Evolutionary conservation across 169 alveolate genomes (phyloP).

Genomic region (Plasmodium vivax): DNA sequence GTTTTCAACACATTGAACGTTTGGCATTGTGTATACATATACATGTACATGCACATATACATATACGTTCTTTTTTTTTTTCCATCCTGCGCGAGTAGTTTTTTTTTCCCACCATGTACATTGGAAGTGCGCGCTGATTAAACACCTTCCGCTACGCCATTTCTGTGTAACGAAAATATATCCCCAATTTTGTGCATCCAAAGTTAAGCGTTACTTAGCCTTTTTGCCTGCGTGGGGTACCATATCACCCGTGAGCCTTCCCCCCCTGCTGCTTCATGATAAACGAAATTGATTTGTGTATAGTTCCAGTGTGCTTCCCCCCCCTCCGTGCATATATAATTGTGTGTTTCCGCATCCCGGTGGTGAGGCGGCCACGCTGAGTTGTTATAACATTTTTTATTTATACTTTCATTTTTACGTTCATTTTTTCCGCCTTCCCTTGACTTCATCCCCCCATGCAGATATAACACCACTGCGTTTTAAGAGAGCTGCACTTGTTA

Average conservation of each 20-base stretch:
- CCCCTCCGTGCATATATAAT: not conserved
- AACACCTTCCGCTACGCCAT: not conserved
- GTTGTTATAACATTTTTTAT: not conserved
- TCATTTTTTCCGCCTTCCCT: not conserved
- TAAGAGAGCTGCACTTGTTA: not conserved
- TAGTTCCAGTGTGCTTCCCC: not conserved
- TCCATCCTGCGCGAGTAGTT: not conserved
- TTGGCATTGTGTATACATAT: not conserved
- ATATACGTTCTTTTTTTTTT: too few species aligned
- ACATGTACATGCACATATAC: too few species aligned
- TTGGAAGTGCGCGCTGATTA: not conserved
- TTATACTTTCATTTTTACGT: too few species aligned
- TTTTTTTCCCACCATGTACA: not conserved
- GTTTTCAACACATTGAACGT: not conserved
- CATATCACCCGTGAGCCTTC: not conserved
- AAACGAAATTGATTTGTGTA: not conserved
- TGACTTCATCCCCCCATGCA: not conserved
- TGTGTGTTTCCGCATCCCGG: not conserved
- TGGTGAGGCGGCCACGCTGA: not conserved
- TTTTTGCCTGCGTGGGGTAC: not conserved
- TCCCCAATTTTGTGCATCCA: not conserved
- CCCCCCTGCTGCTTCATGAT: not conserved
- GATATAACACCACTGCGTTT: not conserved
- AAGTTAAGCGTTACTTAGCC: not conserved
- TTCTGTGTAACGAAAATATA: not conserved